A percentile compares a stretch with the other conserved stretches of the same genome.
phyloP scores from a whole-genome alignment of 768 basidiomycete genomes.

The Tricholoma sp. region DNA sequence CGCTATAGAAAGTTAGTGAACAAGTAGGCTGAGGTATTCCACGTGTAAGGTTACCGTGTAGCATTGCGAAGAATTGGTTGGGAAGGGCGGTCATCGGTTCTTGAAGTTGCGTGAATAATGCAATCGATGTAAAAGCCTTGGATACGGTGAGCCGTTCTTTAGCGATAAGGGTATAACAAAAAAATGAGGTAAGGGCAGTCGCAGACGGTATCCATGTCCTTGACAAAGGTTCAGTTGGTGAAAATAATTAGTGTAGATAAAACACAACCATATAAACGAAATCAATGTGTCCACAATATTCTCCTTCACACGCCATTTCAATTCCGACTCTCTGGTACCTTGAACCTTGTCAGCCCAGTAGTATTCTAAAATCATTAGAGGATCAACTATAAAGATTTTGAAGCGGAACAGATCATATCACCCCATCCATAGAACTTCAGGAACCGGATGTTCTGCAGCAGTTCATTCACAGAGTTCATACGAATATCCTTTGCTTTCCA shows the following conservation, averaged over 20 bases:
- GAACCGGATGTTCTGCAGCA: constrained; percentile 70
- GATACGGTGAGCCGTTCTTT: constrained; percentile 66
- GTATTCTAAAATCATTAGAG: constrained; percentile 35
- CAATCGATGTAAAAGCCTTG: constrained; percentile 76
- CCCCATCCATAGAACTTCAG: constrained; percentile 79
- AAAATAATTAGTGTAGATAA: neutral
- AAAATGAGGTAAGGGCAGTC: constrained; percentile 56
- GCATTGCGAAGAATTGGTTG: constrained; percentile 56
- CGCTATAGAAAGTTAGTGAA: constrained; percentile 29
- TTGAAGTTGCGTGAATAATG: constrained; percentile 70
- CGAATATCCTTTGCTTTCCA: constrained; percentile 64
- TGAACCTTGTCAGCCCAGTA: constrained; percentile 54
- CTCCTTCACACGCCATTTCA: constrained; percentile 62
- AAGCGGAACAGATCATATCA: constrained; percentile 14
- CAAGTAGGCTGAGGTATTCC: neutral
- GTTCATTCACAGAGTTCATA: constrained; percentile 70
- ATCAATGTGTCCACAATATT: constrained; percentile 56
- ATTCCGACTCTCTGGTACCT: constrained; percentile 54
- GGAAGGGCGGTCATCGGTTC: constrained; percentile 63
- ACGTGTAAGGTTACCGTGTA: constrained; percentile 41
- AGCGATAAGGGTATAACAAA: constrained; percentile 65
- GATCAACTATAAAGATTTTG: neutral
- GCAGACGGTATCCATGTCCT: constrained; percentile 76
- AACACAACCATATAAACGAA: constrained; percentile 60
- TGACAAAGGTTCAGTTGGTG: constrained; percentile 3